phyloP scores from a whole-genome alignment of 108 stramenopile species.

The Pseudonitzschia multiseries region DNA sequence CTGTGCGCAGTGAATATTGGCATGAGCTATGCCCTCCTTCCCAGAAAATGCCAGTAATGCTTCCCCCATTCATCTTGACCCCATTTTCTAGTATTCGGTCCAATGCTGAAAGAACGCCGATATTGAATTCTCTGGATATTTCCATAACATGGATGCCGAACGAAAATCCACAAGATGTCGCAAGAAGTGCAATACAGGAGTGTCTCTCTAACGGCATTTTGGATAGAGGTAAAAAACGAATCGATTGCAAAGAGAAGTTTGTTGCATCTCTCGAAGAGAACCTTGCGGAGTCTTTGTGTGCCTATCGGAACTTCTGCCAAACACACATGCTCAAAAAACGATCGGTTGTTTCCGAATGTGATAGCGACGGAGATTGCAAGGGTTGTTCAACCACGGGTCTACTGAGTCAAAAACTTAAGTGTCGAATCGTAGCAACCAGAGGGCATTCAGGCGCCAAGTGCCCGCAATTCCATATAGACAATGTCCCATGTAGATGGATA shows the following conservation, averaged over 20 bases:
- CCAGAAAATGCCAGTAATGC: not conserved
- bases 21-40: conserved; percentile 9
- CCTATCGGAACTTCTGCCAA: conserved; percentile 10
- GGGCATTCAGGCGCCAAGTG: conserved; percentile 60
- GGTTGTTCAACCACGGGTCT: too few relatives aligned
- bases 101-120: not conserved
- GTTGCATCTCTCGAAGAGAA: not conserved
- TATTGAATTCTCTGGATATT: not conserved
- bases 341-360: not conserved
- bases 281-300: not conserved
- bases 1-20: not conserved
- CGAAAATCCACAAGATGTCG: conserved; percentile 11
- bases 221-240: not conserved
- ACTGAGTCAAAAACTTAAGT: conserved; percentile 28
- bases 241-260: not conserved
- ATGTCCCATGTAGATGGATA: conserved; percentile 66
- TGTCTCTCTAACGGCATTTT: not conserved
- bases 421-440: conserved; percentile 53
- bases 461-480: conserved; percentile 71
- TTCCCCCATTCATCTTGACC: not conserved
- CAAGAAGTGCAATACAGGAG: conserved; percentile 1
- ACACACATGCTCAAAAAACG: conserved; percentile 2
- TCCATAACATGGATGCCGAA: not conserved
- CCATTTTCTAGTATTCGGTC: not conserved
- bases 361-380: not conserved